phyloP scores from a whole-genome alignment of 2,329 filamentous ascomycete genomes.

The Botrytis sinoallii region DNA sequence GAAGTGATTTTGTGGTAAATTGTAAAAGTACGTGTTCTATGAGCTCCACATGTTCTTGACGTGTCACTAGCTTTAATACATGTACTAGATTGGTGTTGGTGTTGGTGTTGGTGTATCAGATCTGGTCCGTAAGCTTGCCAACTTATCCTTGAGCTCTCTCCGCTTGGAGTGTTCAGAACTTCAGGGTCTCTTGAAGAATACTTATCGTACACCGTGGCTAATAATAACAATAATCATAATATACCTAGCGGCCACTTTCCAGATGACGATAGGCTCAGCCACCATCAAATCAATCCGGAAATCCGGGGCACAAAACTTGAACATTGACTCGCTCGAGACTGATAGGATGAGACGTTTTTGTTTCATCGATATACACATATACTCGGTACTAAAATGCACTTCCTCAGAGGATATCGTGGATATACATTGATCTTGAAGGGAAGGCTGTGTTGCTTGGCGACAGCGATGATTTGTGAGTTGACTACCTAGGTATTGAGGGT shows the following conservation, averaged over 20 bases:
- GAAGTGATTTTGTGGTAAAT: neutral
- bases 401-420: neutral
- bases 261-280: neutral
- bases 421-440: neutral
- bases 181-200: neutral
- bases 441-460: conserved; percentile 20
- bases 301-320: neutral
- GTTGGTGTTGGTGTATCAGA: neutral
- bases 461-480: neutral
- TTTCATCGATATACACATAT: neutral
- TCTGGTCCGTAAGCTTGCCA: neutral
- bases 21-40: neutral
- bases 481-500: neutral
- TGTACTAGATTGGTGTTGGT: neutral
- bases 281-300: neutral
- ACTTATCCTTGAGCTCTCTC: conserved; percentile 4
- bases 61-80: neutral
- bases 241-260: neutral
- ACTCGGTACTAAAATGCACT: neutral
- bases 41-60: conserved; percentile 8
- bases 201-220: neutral
- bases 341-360: neutral
- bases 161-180: neutral
- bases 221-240: no score
- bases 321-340: neutral